phyloP scores from a whole-genome alignment of 257 asterid genomes.

The Gardenia jasminoides region DNA sequence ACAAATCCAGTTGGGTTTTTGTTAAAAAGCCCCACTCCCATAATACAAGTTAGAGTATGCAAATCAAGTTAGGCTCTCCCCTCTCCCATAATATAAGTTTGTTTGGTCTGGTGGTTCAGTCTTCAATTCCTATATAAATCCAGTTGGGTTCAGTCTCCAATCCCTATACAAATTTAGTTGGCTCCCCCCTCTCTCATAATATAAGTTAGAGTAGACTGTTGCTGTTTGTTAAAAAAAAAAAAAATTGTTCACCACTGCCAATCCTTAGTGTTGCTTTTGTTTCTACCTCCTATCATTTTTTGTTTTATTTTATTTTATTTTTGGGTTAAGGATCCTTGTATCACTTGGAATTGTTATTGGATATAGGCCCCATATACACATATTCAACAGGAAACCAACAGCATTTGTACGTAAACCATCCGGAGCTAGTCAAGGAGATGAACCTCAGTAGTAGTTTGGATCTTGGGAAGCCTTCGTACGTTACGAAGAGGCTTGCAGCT shows the following conservation, averaged over 20 bases:
- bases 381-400: constrained; percentile 75
- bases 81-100: too few relatives aligned
- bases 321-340: neutral
- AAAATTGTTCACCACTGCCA: neutral
- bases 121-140: too few relatives aligned
- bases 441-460: constrained; percentile 43
- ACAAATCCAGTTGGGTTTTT: too few relatives aligned
- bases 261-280: neutral
- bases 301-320: neutral
- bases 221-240: too few relatives aligned
- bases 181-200: too few relatives aligned
- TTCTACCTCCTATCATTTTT: neutral
- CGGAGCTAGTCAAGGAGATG: constrained; percentile 77
- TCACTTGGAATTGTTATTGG: neutral
- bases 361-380: constrained; percentile 60
- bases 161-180: too few relatives aligned
- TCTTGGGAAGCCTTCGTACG: constrained; percentile 75
- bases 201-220: too few relatives aligned
- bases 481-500: constrained; percentile 81
- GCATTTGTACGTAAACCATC: constrained; percentile 72
- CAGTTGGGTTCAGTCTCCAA: too few relatives aligned
- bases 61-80: too few relatives aligned
- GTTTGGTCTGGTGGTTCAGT: too few relatives aligned
- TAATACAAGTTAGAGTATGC: too few relatives aligned
- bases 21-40: too few relatives aligned